A percentile compares a stretch with the other conserved stretches of the same genome.
Evolutionary conservation across 495 filamentous ascomycete species (phyloP).

Genomic region (Xanthoparmelia taractica): DNA sequence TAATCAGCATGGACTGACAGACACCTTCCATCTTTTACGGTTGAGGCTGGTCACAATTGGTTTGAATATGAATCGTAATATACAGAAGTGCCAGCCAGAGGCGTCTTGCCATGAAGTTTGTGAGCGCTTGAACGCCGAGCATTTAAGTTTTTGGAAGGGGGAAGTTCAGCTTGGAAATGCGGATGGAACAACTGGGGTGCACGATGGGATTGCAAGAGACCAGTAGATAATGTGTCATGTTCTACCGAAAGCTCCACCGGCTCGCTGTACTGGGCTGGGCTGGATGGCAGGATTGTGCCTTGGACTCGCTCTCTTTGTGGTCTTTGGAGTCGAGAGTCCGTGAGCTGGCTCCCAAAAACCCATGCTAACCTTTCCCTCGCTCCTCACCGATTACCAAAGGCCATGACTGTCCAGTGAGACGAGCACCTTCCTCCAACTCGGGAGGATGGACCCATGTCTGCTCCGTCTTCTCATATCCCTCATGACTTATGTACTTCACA

Average conservation of each 20-base stretch:
- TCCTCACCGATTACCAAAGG: constrained; percentile 25
- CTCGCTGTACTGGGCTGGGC: constrained; percentile 5
- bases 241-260: not conserved
- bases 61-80: not conserved
- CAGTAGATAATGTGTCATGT: not conserved
- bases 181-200: not conserved
- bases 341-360: not conserved
- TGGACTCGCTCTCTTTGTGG: constrained; percentile 9
- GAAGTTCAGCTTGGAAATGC: not conserved
- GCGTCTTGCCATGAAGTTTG: not conserved
- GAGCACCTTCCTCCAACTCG: constrained; percentile 28
- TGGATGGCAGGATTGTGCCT: constrained; percentile 5
- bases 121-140: not conserved
- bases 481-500: constrained; percentile 26
- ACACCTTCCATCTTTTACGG: too few relatives aligned
- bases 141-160: not conserved
- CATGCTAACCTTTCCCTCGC: not conserved
- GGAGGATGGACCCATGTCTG: constrained; percentile 35
- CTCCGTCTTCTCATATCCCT: constrained; percentile 34
- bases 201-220: not conserved
- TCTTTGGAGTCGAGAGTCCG: constrained; percentile 1
- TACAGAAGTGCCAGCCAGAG: not conserved
- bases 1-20: too few relatives aligned
- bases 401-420: constrained; percentile 32
- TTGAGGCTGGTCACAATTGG: too few relatives aligned